A percentile compares a stretch with the other conserved stretches of the same genome.
phyloP scores from a whole-genome alignment of 2,329 filamentous ascomycete species.

The Alternaria sp. region DNA sequence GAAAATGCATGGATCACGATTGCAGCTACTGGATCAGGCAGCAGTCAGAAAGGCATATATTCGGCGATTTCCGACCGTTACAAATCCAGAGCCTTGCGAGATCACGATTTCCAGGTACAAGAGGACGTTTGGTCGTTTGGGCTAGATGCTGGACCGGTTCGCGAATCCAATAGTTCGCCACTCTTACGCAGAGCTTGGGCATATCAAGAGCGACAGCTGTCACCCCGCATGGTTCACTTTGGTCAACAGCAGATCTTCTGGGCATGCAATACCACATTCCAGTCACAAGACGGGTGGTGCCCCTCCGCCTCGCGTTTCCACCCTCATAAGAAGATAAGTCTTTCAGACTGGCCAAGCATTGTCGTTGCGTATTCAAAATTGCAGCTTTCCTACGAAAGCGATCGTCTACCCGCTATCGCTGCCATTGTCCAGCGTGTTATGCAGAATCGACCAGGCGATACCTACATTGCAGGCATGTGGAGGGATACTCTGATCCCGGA shows the following conservation, averaged over 20 bases:
- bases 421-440: neutral
- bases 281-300: neutral
- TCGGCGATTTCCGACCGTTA: neutral
- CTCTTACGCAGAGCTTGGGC: neutral
- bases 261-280: neutral
- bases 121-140: too few species aligned
- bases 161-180: too few species aligned
- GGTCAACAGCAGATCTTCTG: neutral
- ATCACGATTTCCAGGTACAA: neutral
- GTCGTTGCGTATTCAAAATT: neutral
- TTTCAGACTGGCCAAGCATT: neutral
- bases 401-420: neutral
- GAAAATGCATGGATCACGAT: neutral
- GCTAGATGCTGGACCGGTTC: too few species aligned
- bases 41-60: neutral
- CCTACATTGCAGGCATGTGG: neutral
- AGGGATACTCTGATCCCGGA: neutral
- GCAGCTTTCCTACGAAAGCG: neutral
- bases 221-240: neutral
- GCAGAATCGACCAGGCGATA: neutral
- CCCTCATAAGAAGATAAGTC: too few species aligned
- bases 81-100: neutral
- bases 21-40: neutral
- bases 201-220: neutral
- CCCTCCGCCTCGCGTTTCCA: too few species aligned